A percentile compares a stretch with the other conserved stretches of the same genome.
Evolutionary conservation across 257 asterid genomes (phyloP).

Genomic region (Apocynum venetum): DNA sequence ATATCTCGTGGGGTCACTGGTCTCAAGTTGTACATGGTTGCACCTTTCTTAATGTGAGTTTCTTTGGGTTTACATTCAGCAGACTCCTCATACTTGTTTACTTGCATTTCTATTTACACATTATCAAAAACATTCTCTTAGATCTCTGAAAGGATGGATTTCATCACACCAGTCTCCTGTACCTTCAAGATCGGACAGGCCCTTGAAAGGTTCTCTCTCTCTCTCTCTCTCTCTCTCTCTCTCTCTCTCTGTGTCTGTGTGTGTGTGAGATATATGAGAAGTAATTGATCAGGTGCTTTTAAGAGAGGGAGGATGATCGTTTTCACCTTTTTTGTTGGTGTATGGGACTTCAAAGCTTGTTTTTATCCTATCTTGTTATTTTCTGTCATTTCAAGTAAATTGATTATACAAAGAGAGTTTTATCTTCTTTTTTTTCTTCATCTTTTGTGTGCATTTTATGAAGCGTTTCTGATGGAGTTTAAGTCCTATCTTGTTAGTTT

Average conservation of each 20-base stretch:
- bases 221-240: not conserved
- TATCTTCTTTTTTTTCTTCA: not conserved
- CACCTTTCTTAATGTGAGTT: slow-evolving; percentile 75
- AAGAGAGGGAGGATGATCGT: not conserved
- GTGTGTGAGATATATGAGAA: not conserved
- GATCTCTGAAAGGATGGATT: slow-evolving; percentile 75
- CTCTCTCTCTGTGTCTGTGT: too few species aligned
- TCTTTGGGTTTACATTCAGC: slow-evolving; percentile 12
- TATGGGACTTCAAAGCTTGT: not conserved
- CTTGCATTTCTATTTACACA: not conserved
- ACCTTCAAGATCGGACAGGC: slow-evolving; percentile 56
- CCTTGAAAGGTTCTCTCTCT: slow-evolving; percentile 49
- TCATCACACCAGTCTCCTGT: slow-evolving; percentile 58
- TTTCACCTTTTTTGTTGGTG: not conserved
- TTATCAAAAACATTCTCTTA: slow-evolving; percentile 25
- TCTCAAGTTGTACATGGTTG: slow-evolving; percentile 87
- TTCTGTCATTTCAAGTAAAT: not conserved
- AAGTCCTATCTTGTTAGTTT: not conserved
- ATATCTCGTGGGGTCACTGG: slow-evolving; percentile 77
- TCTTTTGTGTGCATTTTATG: too few species aligned
- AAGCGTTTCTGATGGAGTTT: not conserved
- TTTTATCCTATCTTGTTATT: not conserved
- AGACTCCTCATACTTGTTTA: not conserved
- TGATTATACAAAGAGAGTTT: not conserved
- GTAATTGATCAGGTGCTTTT: not conserved